Percentiles rank a stretch among this genome's conserved stretches.
Evolutionary conservation across 179 eudicot species (phyloP).

Genomic region (Pouteria campechiana): DNA sequence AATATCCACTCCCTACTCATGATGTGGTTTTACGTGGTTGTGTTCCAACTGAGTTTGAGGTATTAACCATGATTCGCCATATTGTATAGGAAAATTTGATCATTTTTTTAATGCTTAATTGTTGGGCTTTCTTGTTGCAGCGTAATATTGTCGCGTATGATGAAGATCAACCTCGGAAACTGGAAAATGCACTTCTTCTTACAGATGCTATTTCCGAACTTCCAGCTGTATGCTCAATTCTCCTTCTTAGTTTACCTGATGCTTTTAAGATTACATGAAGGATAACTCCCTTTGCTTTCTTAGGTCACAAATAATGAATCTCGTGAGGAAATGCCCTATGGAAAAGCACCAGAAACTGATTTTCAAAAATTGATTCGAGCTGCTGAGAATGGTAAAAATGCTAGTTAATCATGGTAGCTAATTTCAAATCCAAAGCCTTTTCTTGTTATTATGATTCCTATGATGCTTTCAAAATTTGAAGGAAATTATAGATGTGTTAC

Average conservation of each 20-base stretch:
- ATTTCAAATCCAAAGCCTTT: too few relatives aligned
- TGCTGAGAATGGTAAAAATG: conserved; percentile 42
- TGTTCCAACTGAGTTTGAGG: conserved; percentile 91
- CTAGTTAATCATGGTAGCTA: conserved; percentile 2
- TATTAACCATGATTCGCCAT: conserved; percentile 8
- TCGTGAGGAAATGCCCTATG: conserved; percentile 60
- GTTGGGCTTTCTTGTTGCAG: conserved; percentile 24
- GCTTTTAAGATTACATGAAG: too few relatives aligned
- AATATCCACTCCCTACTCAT: conserved; percentile 90
- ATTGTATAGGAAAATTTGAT: neutral
- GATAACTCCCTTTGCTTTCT: too few relatives aligned
- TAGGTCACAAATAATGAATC: conserved; percentile 56
- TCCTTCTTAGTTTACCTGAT: conserved; percentile 1
- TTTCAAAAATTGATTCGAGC: conserved; percentile 67
- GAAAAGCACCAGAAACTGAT: conserved; percentile 69
- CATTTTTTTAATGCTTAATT: conserved; percentile 1
- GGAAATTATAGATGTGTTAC: too few relatives aligned
- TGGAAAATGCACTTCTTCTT: conserved; percentile 64
- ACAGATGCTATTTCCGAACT: conserved; percentile 91
- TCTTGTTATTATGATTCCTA: too few relatives aligned
- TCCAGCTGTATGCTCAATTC: conserved; percentile 43
- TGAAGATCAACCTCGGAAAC: conserved; percentile 65
- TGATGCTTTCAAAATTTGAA: too few relatives aligned
- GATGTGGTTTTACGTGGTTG: conserved; percentile 64
- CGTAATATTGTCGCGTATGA: conserved; percentile 78